These are phyloP conservation scores for Tolypocladium ophioglossoides DNA, from an alignment of 2,329 filamentous ascomycete species.

Conservation along the genomic window DNA sequence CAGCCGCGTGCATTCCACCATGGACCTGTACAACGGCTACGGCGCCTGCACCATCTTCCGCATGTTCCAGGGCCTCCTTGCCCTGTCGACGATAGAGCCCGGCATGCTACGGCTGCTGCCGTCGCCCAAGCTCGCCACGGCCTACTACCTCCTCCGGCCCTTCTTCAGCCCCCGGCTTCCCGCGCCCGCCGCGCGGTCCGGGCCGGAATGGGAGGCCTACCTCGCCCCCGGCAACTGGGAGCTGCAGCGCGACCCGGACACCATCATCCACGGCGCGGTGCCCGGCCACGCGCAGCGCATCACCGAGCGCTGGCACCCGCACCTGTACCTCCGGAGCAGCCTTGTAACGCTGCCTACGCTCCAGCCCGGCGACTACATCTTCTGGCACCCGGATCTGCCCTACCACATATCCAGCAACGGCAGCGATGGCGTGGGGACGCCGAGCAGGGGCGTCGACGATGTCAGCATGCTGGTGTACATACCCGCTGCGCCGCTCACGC, in stretches of 20 bases:
- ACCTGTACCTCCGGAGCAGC: constrained; percentile 40
- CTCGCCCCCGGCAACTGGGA: constrained; percentile 34
- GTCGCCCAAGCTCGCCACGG: constrained; percentile 63
- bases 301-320: constrained; percentile 47
- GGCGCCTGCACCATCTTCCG: constrained; percentile 48
- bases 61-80: constrained; percentile 48
- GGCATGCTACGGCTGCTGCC: constrained; percentile 64
- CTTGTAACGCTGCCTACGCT: constrained; percentile 45
- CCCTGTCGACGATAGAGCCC: constrained; percentile 45
- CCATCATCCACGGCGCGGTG: constrained; percentile 47
- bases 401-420: constrained; percentile 39
- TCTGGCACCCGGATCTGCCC: constrained; percentile 48
- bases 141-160: constrained; percentile 60
- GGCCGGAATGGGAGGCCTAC: constrained; percentile 38
- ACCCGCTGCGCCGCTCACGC: constrained; percentile 43
- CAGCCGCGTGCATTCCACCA: constrained; percentile 40
- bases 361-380: constrained; percentile 45
- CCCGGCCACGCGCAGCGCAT: constrained; percentile 47
- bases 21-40: constrained; percentile 47
- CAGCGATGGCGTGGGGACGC: constrained; percentile 7
- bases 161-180: constrained; percentile 38
- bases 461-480: constrained; percentile 44
- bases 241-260: constrained; percentile 38
- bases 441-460: constrained; percentile 12
- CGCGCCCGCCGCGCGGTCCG: constrained; percentile 26